Evolutionary conservation across 2,329 filamentous ascomycete species (phyloP).

Genomic region (Graphiopsis chlorocephala): DNA sequence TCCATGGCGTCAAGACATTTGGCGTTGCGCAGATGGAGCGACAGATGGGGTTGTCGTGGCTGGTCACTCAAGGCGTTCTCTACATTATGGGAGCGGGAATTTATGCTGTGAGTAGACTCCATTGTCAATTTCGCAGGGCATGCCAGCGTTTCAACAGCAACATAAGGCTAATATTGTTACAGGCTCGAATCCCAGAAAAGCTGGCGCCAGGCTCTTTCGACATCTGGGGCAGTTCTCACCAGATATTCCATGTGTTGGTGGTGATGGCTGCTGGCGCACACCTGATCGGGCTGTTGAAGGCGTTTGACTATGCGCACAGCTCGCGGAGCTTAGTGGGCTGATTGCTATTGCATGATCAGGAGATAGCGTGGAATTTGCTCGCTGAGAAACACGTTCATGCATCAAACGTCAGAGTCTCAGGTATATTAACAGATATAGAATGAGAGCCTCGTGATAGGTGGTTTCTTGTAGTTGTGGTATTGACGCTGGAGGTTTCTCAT

Average conservation of each 20-base stretch:
- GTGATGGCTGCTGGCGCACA: slow-evolving; percentile 78
- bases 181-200: slow-evolving; percentile 80
- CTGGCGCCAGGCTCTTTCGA: slow-evolving; percentile 76
- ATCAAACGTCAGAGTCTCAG: background rate
- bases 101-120: slow-evolving; percentile 67
- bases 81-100: slow-evolving; percentile 84
- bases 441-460: background rate
- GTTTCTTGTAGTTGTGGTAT: background rate
- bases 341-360: background rate
- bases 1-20: slow-evolving; percentile 70
- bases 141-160: background rate
- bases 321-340: slow-evolving; percentile 15
- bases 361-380: background rate
- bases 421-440: background rate
- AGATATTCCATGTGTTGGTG: slow-evolving; percentile 92
- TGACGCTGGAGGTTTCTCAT: background rate
- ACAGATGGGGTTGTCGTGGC: slow-evolving; percentile 77
- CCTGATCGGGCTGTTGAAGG: slow-evolving; percentile 74
- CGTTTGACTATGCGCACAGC: slow-evolving; percentile 79
- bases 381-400: background rate
- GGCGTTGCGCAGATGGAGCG: slow-evolving; percentile 64
- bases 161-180: slow-evolving; percentile 12
- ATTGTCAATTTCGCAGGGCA: background rate
- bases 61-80: slow-evolving; percentile 73
- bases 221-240: slow-evolving; percentile 89